Base-by-base conservation (phyloP, 129 eudicot species). In the Flaveria sonorensis region DNA sequence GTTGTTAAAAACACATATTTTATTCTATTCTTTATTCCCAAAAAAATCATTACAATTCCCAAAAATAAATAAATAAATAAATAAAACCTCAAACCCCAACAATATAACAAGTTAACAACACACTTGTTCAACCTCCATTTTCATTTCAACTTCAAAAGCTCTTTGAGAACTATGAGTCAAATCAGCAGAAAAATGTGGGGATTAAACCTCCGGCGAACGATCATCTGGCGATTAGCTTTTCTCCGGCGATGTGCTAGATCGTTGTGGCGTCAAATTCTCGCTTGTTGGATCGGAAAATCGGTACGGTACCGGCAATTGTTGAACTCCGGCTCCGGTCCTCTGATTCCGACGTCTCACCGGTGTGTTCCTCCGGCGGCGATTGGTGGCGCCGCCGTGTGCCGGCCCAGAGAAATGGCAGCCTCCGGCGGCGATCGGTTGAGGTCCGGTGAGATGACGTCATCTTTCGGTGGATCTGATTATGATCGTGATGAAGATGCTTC, bases 221-320 rank as follows among this genome's bases (percentile, higher is more conserved):
- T 89, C 52, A 52, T 84, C 16, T 80, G 86, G 89, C 84, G 87
- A 40, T 74, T 82, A 26, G 60, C 84, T 18, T 18, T 83, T 46
- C 78, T 84, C 82, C 81, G 85, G 57, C 82, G 81, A 50, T 84
- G 83, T 67, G 85, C 83, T 20, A 18, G 82, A 62, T 79, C 88
- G 19, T 6, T 87, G 61, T 84, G 88, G 89, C 81, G 75, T 79
- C 87, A 80, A 70, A 42, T 86, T 47, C 72, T 87, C n/a, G 80
- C 87, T 67, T 89, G 96, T 72, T 78, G 74, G 83, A 80, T 75
- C 32, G 84, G 84, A 13, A 72, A 72, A 45, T 68, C 88, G 0
- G 26, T 51, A n/a, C 77, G 66, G 20, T 80, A 85, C 36, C 79
- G 85, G 30, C 87, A 81, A 19, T 21, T 79, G 42, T 47, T 78